Evolutionary conservation across 1,284 basidiomycete species (phyloP).

Genomic region (Kalmanozyma brasiliensis): DNA sequence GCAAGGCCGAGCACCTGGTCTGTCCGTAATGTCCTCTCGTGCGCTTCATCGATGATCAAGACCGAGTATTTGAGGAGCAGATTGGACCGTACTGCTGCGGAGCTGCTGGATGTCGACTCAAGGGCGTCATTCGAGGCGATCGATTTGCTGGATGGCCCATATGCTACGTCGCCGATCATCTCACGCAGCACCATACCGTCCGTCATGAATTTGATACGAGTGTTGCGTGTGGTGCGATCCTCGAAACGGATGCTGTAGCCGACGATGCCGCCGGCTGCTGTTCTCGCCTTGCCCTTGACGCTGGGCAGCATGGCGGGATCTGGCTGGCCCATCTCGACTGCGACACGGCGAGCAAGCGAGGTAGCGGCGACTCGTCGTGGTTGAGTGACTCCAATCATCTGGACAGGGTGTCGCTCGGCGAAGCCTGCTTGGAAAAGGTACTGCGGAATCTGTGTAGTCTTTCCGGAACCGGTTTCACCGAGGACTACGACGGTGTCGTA

Average conservation of each 20-base stretch:
- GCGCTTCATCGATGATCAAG: conserved; percentile 94
- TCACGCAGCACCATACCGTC: conserved; percentile 96
- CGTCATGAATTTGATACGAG: conserved; percentile 92
- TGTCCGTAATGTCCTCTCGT: conserved; percentile 92
- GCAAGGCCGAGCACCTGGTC: conserved; percentile 92
- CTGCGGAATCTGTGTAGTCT: conserved; percentile 77
- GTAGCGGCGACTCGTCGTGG: conserved; percentile 93
- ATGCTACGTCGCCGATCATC: conserved; percentile 72
- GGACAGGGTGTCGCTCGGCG: conserved; percentile 56
- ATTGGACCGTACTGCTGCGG: conserved; percentile 40
- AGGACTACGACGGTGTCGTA: conserved; percentile 91
- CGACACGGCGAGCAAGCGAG: conserved; percentile 87
- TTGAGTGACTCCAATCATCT: conserved; percentile 78
- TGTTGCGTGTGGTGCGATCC: conserved; percentile 76
- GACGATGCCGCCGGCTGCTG: conserved; percentile 71
- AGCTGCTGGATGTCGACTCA: conserved; percentile 4
- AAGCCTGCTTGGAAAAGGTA: conserved; percentile 78
- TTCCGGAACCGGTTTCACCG: conserved; percentile 96
- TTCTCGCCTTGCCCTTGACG: conserved; percentile 37
- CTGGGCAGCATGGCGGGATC: conserved; percentile 47
- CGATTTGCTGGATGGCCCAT: background rate
- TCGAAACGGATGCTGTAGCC: conserved; percentile 98
- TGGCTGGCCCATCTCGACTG: conserved; percentile 78
- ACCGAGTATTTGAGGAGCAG: conserved; percentile 86
- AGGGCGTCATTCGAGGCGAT: too few relatives aligned